A percentile compares a stretch with the other conserved stretches of the same genome.
Conservation (phyloP, 176 grass and related monocot genomes). For the Triticum aestivum region DNA sequence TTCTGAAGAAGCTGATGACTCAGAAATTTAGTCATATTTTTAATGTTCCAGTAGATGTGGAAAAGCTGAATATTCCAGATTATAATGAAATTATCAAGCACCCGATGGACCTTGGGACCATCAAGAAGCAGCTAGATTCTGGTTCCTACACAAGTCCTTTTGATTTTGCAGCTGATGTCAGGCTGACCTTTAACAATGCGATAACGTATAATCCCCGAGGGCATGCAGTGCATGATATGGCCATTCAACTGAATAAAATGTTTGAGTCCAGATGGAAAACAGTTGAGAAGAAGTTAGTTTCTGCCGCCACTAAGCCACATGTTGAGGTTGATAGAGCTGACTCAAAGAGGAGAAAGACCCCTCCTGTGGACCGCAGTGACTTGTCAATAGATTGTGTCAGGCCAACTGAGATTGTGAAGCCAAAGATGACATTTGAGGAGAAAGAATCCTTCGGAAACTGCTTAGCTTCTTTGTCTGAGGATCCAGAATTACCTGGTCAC, state of each 20-base stretch:
- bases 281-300: constrained; percentile 76
- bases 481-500: constrained; percentile 46
- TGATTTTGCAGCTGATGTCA: constrained; percentile 85
- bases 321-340: constrained; percentile 48
- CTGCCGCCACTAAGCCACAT: constrained; percentile 11
- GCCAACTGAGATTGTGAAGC: constrained; percentile 41
- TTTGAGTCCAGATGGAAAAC: constrained; percentile 85
- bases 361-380: constrained; percentile 45
- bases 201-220: constrained; percentile 82
- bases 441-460: constrained; percentile 49
- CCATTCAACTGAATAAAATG: constrained; percentile 67
- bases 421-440: constrained; percentile 65
- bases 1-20: constrained; percentile 86
- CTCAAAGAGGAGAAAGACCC: constrained; percentile 59
- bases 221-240: constrained; percentile 85
- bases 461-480: constrained; percentile 46
- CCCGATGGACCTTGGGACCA: constrained; percentile 88
- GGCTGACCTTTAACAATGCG: constrained; percentile 84
- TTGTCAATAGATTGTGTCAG: constrained; percentile 28
- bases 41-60: constrained; percentile 72
- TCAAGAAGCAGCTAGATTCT: constrained; percentile 56
- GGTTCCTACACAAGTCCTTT: constrained; percentile 60
- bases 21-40: constrained; percentile 82
- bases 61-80: constrained; percentile 89
- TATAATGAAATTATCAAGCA: constrained; percentile 79